Percentiles rank a stretch among this genome's conserved stretches.
Conservation (phyloP, 164 flowering plant species). For the Stephania cephalantha region DNA sequence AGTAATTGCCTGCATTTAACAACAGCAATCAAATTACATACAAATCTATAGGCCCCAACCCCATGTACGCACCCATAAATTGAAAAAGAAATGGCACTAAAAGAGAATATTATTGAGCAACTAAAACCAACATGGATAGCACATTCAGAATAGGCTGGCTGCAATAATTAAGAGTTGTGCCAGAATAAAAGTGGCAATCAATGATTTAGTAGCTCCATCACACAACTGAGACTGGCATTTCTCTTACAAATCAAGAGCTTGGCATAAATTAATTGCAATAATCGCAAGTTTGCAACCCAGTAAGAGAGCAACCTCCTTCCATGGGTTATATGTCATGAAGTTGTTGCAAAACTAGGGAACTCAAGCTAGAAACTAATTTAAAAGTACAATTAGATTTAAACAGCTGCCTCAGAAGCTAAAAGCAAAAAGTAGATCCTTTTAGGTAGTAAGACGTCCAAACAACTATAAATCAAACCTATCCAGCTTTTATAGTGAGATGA, state of each 20-base stretch:
- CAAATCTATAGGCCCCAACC: background rate
- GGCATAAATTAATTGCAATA: background rate
- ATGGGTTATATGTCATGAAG: background rate
- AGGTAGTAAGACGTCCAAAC: too few relatives aligned
- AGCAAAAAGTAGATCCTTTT: background rate
- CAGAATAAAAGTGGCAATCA: background rate
- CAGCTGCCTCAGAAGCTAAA: background rate
- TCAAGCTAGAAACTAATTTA: background rate
- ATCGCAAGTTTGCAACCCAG: background rate
- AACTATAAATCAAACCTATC: too few relatives aligned
- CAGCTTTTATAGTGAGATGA: too few relatives aligned
- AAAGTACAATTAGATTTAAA: background rate
- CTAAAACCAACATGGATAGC: background rate
- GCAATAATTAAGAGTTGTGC: background rate
- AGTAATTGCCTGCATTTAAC: conserved; percentile 65
- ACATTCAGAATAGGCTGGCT: background rate
- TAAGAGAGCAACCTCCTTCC: background rate
- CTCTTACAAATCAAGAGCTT: background rate
- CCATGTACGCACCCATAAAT: background rate
- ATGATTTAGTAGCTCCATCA: background rate
- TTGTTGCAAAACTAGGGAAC: background rate
- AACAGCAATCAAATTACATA: conserved; percentile 4
- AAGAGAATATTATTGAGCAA: background rate
- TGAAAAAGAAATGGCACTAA: background rate
- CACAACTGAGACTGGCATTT: background rate